phyloP scores from a whole-genome alignment of 179 eudicot genomes.

The Corrigiola litoralis region DNA sequence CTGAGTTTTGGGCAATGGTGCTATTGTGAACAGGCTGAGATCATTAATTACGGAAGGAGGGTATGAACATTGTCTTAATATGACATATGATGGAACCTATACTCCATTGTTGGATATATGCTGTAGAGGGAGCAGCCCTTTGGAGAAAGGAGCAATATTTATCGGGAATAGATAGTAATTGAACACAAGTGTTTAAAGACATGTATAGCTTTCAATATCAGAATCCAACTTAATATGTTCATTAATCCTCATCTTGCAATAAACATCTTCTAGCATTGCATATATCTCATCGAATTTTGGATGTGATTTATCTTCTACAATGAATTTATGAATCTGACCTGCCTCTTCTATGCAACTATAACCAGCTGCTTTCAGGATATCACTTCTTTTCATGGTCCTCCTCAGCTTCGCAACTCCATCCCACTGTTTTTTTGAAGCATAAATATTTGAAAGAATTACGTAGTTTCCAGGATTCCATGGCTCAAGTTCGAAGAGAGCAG shows the following conservation, averaged over 20 bases:
- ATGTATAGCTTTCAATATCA: neutral
- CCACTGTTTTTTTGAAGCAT: slow-evolving; percentile 50
- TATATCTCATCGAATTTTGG: slow-evolving; percentile 44
- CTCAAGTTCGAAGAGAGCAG: slow-evolving; percentile 43
- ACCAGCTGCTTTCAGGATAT: slow-evolving; percentile 51
- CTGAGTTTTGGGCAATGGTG: too few species aligned
- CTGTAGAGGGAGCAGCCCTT: too few species aligned
- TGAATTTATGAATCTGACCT: slow-evolving; percentile 46
- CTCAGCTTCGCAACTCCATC: slow-evolving; percentile 60
- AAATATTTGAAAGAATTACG: slow-evolving; percentile 59
- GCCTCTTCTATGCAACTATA: slow-evolving; percentile 55
- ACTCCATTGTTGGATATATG: too few species aligned
- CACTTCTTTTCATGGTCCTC: slow-evolving; percentile 50
- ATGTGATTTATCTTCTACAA: slow-evolving; percentile 56
- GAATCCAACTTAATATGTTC: slow-evolving; percentile 10
- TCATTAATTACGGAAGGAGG: too few species aligned
- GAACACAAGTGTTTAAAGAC: neutral
- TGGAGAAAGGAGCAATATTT: too few species aligned
- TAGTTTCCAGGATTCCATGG: slow-evolving; percentile 64
- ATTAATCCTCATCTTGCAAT: slow-evolving; percentile 32
- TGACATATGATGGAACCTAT: too few species aligned
- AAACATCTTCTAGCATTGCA: slow-evolving; percentile 28
- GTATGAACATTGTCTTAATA: too few species aligned
- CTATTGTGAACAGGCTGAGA: too few species aligned
- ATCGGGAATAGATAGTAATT: too few species aligned